phyloP scores from a whole-genome alignment of 768 basidiomycete species.

The Megacollybia marginata region DNA sequence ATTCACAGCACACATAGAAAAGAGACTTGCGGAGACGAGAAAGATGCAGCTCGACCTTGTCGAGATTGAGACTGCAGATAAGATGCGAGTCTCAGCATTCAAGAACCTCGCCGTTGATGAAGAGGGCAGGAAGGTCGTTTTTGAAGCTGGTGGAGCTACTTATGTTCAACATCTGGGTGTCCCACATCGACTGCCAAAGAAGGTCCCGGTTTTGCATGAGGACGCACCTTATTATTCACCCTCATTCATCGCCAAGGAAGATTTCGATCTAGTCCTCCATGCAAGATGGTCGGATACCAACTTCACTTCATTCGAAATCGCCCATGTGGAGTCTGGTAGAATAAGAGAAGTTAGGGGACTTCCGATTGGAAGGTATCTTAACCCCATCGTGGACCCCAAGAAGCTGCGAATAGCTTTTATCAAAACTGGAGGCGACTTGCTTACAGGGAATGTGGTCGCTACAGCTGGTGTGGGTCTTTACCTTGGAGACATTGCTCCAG shows the following conservation, averaged over 20 bases:
- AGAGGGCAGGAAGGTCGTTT: slow-evolving; percentile 45
- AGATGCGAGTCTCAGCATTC: slow-evolving; percentile 55
- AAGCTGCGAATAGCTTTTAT: slow-evolving; percentile 52
- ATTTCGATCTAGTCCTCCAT: slow-evolving; percentile 46
- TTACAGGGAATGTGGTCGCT: slow-evolving; percentile 60
- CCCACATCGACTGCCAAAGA: slow-evolving; percentile 14
- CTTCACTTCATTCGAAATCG: slow-evolving; percentile 61
- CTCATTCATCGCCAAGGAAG: slow-evolving; percentile 45
- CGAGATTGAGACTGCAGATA: slow-evolving; percentile 42
- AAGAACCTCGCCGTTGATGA: slow-evolving; percentile 52
- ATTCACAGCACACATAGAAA: slow-evolving; percentile 58
- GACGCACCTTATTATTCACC: slow-evolving; percentile 58
- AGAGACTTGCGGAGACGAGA: slow-evolving; percentile 57
- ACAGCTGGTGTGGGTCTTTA: slow-evolving; percentile 60
- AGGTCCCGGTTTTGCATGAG: slow-evolving; percentile 42
- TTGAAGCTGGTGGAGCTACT: slow-evolving; percentile 60
- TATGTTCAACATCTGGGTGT: slow-evolving; percentile 39
- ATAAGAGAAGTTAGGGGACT: slow-evolving; percentile 47
- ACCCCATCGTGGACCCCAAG: slow-evolving; percentile 38
- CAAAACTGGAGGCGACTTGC: slow-evolving; percentile 49
- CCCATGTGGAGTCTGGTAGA: slow-evolving; percentile 36
- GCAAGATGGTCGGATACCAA: slow-evolving; percentile 60
- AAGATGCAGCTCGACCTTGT: slow-evolving; percentile 39
- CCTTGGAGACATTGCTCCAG: slow-evolving; percentile 40
- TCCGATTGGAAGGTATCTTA: slow-evolving; percentile 60